Conservation (phyloP, 371 early-diverging fungal species). For the Apophysomyces variabilis region DNA sequence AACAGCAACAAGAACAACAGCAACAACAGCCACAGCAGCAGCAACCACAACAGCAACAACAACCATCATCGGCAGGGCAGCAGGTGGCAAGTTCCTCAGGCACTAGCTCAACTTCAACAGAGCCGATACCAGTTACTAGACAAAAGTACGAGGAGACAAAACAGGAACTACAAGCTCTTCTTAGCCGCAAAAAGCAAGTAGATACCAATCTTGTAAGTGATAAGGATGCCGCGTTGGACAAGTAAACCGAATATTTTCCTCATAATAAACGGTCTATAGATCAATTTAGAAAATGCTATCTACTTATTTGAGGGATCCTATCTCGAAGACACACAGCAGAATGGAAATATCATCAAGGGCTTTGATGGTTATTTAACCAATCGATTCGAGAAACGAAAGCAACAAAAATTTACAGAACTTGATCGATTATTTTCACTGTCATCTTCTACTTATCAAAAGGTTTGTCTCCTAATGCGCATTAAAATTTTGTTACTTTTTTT, state of each 20-base stretch:
- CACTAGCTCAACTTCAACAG: slow-evolving; percentile 18
- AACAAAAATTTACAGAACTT: slow-evolving; percentile 60
- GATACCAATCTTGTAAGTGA: slow-evolving; percentile 62
- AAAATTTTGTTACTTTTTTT: not conserved
- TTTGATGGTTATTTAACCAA: slow-evolving; percentile 77
- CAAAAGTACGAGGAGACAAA: slow-evolving; percentile 68
- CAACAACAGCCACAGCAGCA: slow-evolving; percentile 4
- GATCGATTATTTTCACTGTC: slow-evolving; percentile 70
- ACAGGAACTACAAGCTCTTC: slow-evolving; percentile 57
- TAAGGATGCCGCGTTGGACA: not conserved
- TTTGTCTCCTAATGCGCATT: slow-evolving; percentile 1
- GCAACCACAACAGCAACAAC: not conserved
- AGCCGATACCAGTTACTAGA: slow-evolving; percentile 53
- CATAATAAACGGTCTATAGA: slow-evolving; percentile 16
- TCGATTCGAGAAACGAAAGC: slow-evolving; percentile 58
- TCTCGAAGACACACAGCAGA: slow-evolving; percentile 78
- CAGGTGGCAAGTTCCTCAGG: slow-evolving; percentile 15
- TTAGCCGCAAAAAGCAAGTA: slow-evolving; percentile 64
- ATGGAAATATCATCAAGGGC: slow-evolving; percentile 84
- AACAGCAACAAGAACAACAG: slow-evolving; percentile 11
- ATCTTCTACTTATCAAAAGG: slow-evolving; percentile 71
- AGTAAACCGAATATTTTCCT: not conserved
- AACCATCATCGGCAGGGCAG: slow-evolving; percentile 15
- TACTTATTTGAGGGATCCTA: slow-evolving; percentile 84
- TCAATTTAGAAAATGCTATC: slow-evolving; percentile 73